These are phyloP conservation scores for Amesomyces nigricolor DNA, from an alignment of 2,329 filamentous ascomycete species.

Conservation along the genomic window DNA sequence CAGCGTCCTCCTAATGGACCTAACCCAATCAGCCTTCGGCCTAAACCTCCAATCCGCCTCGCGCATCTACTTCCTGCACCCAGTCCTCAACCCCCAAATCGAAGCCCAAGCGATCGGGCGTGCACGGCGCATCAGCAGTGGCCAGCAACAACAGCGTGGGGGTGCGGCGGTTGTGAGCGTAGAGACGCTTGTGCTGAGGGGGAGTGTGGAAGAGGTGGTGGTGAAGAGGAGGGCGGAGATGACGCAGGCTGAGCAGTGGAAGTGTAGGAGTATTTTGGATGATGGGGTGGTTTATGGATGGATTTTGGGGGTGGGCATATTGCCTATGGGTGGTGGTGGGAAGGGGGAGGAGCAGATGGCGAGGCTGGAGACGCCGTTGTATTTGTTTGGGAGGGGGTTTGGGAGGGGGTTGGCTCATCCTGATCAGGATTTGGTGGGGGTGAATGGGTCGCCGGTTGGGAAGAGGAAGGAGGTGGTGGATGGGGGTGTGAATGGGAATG, in stretches of 20 bases:
- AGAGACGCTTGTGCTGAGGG: conserved; percentile 75
- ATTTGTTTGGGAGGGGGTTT: conserved; percentile 17
- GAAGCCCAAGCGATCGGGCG: conserved; percentile 90
- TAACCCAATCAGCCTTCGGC: conserved; percentile 83
- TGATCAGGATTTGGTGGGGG: conserved; percentile 12
- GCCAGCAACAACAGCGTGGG: no score
- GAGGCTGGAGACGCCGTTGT: conserved; percentile 9
- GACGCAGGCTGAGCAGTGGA: conserved; percentile 59
- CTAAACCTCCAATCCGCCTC: conserved; percentile 80
- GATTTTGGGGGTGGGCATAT: conserved; percentile 49
- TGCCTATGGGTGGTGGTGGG: conserved; percentile 23
- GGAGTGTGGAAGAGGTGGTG: conserved; percentile 81
- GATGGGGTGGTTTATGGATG: conserved; percentile 52
- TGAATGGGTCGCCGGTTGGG: neutral
- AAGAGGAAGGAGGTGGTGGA: neutral
- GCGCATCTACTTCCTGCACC: conserved; percentile 82
- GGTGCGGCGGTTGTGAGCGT: conserved; percentile 54
- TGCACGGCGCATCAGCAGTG: conserved; percentile 69
- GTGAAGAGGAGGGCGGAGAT: conserved; percentile 67
- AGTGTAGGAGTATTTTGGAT: conserved; percentile 52
- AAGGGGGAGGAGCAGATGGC: conserved; percentile 15
- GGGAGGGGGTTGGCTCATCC: conserved; percentile 13
- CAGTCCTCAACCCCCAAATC: conserved; percentile 76
- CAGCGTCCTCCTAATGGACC: conserved; percentile 83
- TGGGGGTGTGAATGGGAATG: neutral